phyloP scores from a whole-genome alignment of 2,329 filamentous ascomycete genomes.

The Blastomyces silverae region DNA sequence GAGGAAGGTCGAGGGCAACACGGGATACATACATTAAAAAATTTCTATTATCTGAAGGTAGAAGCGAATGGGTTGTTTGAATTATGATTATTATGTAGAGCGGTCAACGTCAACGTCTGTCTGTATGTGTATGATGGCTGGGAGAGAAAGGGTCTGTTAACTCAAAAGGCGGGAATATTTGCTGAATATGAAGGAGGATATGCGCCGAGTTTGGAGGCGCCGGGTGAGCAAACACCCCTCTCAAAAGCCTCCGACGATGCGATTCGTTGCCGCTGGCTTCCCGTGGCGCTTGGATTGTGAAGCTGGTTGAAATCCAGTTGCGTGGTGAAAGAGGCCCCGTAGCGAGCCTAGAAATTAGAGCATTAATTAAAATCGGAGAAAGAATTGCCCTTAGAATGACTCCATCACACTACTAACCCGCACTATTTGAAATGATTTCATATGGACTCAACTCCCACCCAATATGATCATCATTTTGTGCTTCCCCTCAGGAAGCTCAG shows the following conservation, averaged over 20 bases:
- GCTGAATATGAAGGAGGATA: slow-evolving; percentile 6
- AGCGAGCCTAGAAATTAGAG: background rate
- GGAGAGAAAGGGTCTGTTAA: background rate
- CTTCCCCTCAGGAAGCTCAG: background rate
- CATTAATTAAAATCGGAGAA: background rate
- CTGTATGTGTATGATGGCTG: background rate
- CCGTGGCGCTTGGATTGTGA: background rate
- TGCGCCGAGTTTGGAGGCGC: background rate
- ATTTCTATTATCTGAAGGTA: background rate
- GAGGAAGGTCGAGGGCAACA: background rate
- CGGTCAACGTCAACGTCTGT: slow-evolving; percentile 1
- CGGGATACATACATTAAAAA: background rate
- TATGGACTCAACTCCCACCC: background rate
- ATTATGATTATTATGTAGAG: slow-evolving; percentile 6
- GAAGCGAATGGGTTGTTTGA: background rate
- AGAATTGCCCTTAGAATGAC: background rate
- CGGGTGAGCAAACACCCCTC: background rate
- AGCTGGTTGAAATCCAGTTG: background rate
- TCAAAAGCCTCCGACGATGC: background rate
- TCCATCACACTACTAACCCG: background rate
- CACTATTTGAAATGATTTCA: background rate
- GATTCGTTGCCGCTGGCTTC: background rate
- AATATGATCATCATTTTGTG: background rate
- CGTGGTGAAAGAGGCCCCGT: background rate
- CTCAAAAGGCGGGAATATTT: background rate